Evolutionary conservation across 2,329 filamentous ascomycete genomes (phyloP).

Genomic region (Phaeosphaeria sp.): DNA sequence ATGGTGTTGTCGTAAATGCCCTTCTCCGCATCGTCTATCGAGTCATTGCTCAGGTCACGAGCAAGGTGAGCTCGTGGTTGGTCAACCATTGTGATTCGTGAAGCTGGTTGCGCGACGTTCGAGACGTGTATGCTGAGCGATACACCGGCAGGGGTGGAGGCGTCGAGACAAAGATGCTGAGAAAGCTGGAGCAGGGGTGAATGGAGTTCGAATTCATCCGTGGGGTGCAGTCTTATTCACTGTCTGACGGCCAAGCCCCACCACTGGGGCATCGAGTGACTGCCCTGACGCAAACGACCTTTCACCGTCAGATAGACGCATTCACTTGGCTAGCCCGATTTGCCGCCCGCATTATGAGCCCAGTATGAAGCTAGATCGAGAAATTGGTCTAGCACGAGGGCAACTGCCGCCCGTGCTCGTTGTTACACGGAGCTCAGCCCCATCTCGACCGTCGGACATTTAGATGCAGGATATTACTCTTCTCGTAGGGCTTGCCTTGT

Average conservation of each 20-base stretch:
- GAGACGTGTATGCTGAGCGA: constrained; percentile 22
- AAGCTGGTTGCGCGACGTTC: background rate
- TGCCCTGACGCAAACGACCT: constrained; percentile 15
- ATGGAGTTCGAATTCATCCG: constrained; percentile 23
- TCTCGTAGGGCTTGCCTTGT: background rate
- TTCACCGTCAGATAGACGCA: constrained; percentile 24
- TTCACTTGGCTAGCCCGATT: constrained; percentile 21
- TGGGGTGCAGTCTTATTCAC: constrained; percentile 35
- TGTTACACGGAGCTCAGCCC: constrained; percentile 20
- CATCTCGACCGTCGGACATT: constrained; percentile 26
- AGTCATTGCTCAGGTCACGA: constrained; percentile 26
- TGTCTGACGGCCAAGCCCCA: constrained; percentile 28
- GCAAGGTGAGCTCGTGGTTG: constrained; percentile 23
- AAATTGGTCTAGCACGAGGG: constrained; percentile 25
- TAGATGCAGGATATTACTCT: constrained; percentile 29
- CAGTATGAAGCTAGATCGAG: constrained; percentile 18
- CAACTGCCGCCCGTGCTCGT: constrained; percentile 33
- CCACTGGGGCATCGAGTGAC: constrained; percentile 23
- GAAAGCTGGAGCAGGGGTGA: constrained; percentile 29
- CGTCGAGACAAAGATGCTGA: constrained; percentile 28
- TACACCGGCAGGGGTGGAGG: constrained; percentile 23
- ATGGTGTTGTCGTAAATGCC: constrained; percentile 37
- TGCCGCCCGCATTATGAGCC: constrained; percentile 23
- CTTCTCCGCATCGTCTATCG: constrained; percentile 43
- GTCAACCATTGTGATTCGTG: constrained; percentile 28